Base-by-base conservation (phyloP, 2,329 filamentous ascomycete genomes). In the Acrodontium crateriforme region DNA sequence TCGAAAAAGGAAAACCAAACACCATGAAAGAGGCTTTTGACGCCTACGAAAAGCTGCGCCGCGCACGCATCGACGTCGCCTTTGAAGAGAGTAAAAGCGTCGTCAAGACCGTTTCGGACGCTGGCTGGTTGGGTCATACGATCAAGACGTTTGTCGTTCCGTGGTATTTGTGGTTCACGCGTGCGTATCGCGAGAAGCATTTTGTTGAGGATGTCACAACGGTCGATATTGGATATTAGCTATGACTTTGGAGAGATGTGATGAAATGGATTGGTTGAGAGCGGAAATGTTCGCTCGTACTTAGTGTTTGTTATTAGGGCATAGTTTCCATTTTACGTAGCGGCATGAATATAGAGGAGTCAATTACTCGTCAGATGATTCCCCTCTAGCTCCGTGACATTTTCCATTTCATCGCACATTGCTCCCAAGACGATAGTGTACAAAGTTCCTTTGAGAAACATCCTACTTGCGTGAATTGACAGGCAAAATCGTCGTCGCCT, bases 51-150 rank as follows among this genome's bases (percentile, higher is more conserved):
- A 49, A 43, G 18, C 49, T 66, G 18, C 44, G 63, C 4, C 47
- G 59, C 19, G 45, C 48, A 6, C 49, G 60, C 22, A 63, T 65
- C 31, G 56, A 62, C 19, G 46, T 39, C 9, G 55, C 60, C 2
- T 64, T 60, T 40, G 54, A 60, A 12, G 59, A 65, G 42, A 59
- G 52, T 24, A 56, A 58, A 45, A 57, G 50, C 25, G 58, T 62
- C 15, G 55, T 62, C 2, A 55, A 49, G 35, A 59, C 58, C 5
- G 57, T 60, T 9, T 53, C 53, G 12, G 57, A 62, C 34, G 55
- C 56, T 4, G 57, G 57, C 8, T 60, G 56, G 55, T 31, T 59
- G 12, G 57, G 56, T 7, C 57, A 61, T 38, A 53, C 45, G 30
- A 54, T 62, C 27, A 60, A 61, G 49, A 59, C 53, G 24, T 54